Base-by-base conservation (phyloP, 305 asterid species). In the Fraxinus velutina region DNA sequence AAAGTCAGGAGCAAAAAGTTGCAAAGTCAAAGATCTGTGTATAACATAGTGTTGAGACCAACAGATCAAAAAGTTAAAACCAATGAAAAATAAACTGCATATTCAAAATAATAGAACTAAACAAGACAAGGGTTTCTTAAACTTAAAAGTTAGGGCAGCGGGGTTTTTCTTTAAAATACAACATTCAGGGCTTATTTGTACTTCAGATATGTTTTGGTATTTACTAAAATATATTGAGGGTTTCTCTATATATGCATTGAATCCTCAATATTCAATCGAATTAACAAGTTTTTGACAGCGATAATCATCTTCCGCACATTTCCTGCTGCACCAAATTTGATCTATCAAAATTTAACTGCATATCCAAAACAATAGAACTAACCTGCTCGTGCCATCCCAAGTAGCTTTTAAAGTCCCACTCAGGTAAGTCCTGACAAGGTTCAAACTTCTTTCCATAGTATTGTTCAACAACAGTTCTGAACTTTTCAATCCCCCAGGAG, bases 361-460 rank as follows among this genome's bases (percentile, higher is more conserved):
- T 15, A 44, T 66, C 34, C 24, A 64, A 64, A 64, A 12, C 24
- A 15, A 36, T 27, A 44, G 81, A 42, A 42, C 85, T 6, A 62
- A 95, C 98, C 97, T 93, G 98, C 84, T 95, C 96, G 17, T 93
- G 99, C 99, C 99, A 95, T 72, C 99, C 99, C 91, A 95, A 88
- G 88, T 93, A 90, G 89, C 98, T 92, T 88, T 93, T 91, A 60
- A 93, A 95, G 86, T 93, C 91, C 99, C 99, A 93, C 84, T 93
- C 91, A 47, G 97, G 98, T 86, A 95, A 88, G 78, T 91, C 97
- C 24, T 33, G 94, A 86, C 93, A 90, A 73, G 94, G 91, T 82
- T 93, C 92, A 37, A 95, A 91, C 79, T 91, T 89, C 96, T 80
- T 95, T 80, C 99, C 98, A 32, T 93, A 93, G 86, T 93, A 95